Evolutionary conservation across 306 rosid species (phyloP), one percentile per base, ranked within the genome.

Genomic region (Cucumis hystrix): DNA sequence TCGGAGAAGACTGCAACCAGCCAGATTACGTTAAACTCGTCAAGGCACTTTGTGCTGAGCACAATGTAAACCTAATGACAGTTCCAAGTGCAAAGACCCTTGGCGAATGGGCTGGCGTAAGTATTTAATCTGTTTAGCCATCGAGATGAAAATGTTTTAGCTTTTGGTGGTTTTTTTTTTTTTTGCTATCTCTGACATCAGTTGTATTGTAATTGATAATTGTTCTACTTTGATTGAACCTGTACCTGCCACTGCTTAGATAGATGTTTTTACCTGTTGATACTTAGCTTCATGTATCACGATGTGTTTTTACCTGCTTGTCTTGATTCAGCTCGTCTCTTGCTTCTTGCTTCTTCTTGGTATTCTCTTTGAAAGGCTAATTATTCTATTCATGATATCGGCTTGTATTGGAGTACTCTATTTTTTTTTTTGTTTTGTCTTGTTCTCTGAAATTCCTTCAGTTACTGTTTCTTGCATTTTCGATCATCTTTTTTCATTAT

Each of bases 101-200:
- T 30, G 98, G 98, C 72, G 97, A 93, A 82, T 93, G 98, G 98
- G 92, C 90, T 80, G 97, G 98, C 69, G 98, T 93, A 88, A 88
- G 97, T 91, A 30, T 47, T 43, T 60, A 62, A 60, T 76, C n/a
- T 10, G 2, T 75, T 51, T 78, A 30, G 8, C 17, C 49, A 47
- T 28, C 4, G 16, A 72, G 41, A 51, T 67, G 6, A 67, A 49
- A 16, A 25, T 51, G 57, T 21, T 25, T 23, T 28, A 23, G 2
- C 7, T 72, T 28, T 49, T 49, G 15, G 3, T 16, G 11, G 12
- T 6, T 23, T 70, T 47, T 45, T 33, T 33, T 37, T 1, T 47
- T 45, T 33, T 33, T 37, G 0, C 35, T 20, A 43, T 45, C 25
- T 67, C 12, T 70, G 10, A 2, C 40, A 21, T 70, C 40, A 21